Evolutionary conservation across 176 grass and related monocot species (phyloP).

Genomic region (Aechmea fasciata): DNA sequence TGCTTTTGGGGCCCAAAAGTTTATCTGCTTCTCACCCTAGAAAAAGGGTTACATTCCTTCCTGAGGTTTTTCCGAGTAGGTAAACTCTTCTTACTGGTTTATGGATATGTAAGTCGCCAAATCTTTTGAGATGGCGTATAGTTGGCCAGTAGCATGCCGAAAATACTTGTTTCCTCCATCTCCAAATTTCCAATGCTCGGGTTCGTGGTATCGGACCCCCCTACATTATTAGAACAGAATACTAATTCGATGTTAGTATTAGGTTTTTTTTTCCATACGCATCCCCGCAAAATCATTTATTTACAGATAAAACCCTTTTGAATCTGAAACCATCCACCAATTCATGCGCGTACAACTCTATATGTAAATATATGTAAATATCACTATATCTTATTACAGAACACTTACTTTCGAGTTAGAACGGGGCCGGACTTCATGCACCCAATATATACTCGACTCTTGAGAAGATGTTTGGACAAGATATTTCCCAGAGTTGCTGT

Average conservation of each 20-base stretch:
- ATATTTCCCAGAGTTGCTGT: slow-evolving; percentile 72
- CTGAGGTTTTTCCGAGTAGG: too few species aligned
- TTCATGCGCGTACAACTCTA: too few species aligned
- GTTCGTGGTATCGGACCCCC: slow-evolving; percentile 77
- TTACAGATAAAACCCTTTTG: too few species aligned
- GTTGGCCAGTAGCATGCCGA: slow-evolving; percentile 81
- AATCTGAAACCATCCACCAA: too few species aligned
- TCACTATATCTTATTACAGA: background rate
- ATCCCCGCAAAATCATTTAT: too few species aligned
- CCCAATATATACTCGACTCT: slow-evolving; percentile 76
- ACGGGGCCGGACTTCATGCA: slow-evolving; percentile 97
- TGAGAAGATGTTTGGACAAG: slow-evolving; percentile 57
- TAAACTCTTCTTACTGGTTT: slow-evolving; percentile 50
- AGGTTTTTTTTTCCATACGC: too few species aligned
- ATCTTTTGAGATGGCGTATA: slow-evolving; percentile 91
- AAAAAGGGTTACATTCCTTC: too few species aligned
- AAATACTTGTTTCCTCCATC: slow-evolving; percentile 77
- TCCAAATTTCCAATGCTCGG: slow-evolving; percentile 95
- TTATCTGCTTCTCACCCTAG: too few species aligned
- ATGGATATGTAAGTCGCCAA: slow-evolving; percentile 72
- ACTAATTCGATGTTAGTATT: too few species aligned
- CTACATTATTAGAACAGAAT: slow-evolving; percentile 16
- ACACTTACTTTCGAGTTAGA: slow-evolving; percentile 60
- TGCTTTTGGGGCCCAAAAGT: too few species aligned
- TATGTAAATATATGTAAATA: too few species aligned